phyloP scores from a whole-genome alignment of 495 filamentous ascomycete species.

The Penicillium soppii region DNA sequence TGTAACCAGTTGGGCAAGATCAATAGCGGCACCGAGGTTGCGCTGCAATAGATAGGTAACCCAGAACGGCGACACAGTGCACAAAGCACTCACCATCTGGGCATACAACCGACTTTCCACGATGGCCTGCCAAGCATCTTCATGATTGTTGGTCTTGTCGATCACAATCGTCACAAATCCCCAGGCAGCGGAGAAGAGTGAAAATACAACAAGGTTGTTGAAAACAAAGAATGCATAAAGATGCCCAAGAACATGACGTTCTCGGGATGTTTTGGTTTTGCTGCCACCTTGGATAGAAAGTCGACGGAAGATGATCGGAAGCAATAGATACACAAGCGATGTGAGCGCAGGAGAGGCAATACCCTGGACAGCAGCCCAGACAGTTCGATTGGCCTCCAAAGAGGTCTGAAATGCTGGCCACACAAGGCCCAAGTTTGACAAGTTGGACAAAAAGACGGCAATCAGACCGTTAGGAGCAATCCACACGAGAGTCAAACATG shows the following conservation, averaged over 20 bases:
- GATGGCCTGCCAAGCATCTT: slow-evolving; percentile 67
- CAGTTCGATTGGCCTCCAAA: slow-evolving; percentile 55
- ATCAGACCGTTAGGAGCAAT: slow-evolving; percentile 95
- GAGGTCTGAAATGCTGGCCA: slow-evolving; percentile 74
- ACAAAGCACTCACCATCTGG: slow-evolving; percentile 66
- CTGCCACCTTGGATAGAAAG: slow-evolving; percentile 79
- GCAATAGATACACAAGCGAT: slow-evolving; percentile 81
- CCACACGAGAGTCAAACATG: slow-evolving; percentile 79
- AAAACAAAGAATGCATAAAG: slow-evolving; percentile 96
- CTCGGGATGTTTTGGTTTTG: slow-evolving; percentile 84
- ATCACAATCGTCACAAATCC: slow-evolving; percentile 66
- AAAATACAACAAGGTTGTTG: slow-evolving; percentile 95
- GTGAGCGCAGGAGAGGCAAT: slow-evolving; percentile 88
- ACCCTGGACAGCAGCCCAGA: slow-evolving; percentile 91
- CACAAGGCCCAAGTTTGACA: slow-evolving; percentile 73
- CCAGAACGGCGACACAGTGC: slow-evolving; percentile 86
- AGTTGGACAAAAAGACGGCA: slow-evolving; percentile 85
- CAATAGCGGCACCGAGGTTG: slow-evolving; percentile 85
- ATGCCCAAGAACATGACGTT: slow-evolving; percentile 88
- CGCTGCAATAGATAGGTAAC: slow-evolving; percentile 89
- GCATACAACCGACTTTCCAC: slow-evolving; percentile 57
- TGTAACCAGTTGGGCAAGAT: slow-evolving; percentile 80
- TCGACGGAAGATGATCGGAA: slow-evolving; percentile 88
- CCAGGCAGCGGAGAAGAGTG: slow-evolving; percentile 80
- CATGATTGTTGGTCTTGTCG: slow-evolving; percentile 46